Conservation (phyloP, 441 rosid species). For the Gossypium lobatum region DNA sequence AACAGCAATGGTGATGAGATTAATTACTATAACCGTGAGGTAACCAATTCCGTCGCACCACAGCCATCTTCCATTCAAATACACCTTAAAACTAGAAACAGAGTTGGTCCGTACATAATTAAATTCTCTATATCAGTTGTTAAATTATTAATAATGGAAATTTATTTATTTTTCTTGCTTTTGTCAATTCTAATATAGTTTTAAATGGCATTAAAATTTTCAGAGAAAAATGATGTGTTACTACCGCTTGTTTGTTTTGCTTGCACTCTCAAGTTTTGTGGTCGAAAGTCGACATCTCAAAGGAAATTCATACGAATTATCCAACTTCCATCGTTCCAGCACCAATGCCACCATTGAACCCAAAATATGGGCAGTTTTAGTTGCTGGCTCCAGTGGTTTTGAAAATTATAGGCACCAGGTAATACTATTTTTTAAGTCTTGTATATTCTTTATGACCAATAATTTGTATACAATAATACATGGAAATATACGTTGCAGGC, state of each 20-base stretch:
- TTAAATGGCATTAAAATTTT: neutral
- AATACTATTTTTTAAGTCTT: too few relatives aligned
- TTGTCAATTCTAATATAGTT: neutral
- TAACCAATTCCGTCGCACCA: neutral
- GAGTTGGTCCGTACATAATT: too few relatives aligned
- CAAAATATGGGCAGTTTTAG: conserved; percentile 86
- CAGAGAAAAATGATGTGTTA: neutral
- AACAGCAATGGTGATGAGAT: fast-evolving
- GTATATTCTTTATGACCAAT: neutral
- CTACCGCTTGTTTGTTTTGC: neutral
- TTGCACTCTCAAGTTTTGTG: neutral
- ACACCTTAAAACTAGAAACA: too few relatives aligned
- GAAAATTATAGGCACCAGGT: conserved; percentile 97
- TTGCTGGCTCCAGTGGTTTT: conserved; percentile 86
- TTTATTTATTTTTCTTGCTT: too few relatives aligned
- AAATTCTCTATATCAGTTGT: too few relatives aligned
- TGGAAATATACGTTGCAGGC: conserved; percentile 33
- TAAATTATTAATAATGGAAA: too few relatives aligned
- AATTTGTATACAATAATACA: neutral
- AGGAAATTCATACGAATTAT: neutral
- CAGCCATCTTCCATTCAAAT: neutral
- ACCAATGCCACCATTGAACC: neutral
- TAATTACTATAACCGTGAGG: neutral
- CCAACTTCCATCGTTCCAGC: neutral
- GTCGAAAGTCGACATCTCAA: neutral